Evolutionary conservation across 2,329 filamentous ascomycete genomes (phyloP), one percentile per base, ranked within the genome.

Genomic region (Bisporella sp.): DNA sequence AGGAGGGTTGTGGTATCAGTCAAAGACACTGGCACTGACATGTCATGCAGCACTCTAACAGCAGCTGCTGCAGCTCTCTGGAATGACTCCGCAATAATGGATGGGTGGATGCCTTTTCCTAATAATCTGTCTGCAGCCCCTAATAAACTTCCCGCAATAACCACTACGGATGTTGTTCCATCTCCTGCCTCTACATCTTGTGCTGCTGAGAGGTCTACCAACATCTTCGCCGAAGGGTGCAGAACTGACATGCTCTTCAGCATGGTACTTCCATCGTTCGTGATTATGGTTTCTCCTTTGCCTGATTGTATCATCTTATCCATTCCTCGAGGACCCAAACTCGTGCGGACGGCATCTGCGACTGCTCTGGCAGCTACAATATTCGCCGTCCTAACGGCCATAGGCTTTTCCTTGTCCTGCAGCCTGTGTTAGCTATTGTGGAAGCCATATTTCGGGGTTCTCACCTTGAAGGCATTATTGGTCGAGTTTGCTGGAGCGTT

Each of bases 221-320:
- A 79, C 93, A 99, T 99, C 76, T 96, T 96, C 47, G 93, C 93
- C 45, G 95, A 95, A n/a, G 93, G 93, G 68, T 99, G 93, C 86
- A 99, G 90, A 60, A 99, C 93, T 59, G 89, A 87, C 93, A 99
- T 97, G 76, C 92, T 92, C 75, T 88, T 95, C 66, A 99, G 75
- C 92, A 99, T 99, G 51, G 93, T 99, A 75, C 95, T 95, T 69
- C 93, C 93, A 73, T 99, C 93, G 77, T 99, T 99, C 66, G 93
- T 99, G 74, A 99, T 47, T 5, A 97, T 92, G 53, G 91, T 74
- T 89, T 96, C 50, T 28, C 55, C 55, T 35, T 49, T 45, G 68
- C 90, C 88, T 54, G 87, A 95, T 77, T 95, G 87, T 64, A 99
- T 97, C 64, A 67, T 66, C 49, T 66, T 65, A 47, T 66, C 64